Conservation (phyloP, 257 asterid genomes). For the Cordia subcordata region DNA sequence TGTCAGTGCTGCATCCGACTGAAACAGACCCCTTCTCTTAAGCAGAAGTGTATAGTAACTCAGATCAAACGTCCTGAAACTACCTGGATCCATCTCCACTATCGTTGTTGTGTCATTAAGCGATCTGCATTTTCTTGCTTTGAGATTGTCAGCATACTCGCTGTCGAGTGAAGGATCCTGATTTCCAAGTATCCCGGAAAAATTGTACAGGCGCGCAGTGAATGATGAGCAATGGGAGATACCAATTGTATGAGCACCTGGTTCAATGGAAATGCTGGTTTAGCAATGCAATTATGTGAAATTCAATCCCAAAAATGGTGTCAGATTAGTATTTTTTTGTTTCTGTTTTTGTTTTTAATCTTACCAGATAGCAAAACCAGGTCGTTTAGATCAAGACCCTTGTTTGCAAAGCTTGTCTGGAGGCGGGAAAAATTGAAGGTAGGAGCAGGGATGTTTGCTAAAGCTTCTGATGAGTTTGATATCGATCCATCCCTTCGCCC, state of each 20-base stretch:
- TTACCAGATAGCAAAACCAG: constrained; percentile 33
- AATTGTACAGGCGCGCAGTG: constrained; percentile 48
- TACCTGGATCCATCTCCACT: constrained; percentile 71
- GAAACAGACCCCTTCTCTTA: constrained; percentile 58
- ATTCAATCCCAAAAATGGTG: no score
- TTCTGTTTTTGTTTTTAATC: no score
- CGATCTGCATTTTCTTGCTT: constrained; percentile 37
- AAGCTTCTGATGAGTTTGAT: constrained; percentile 42
- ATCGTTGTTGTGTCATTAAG: constrained; percentile 31
- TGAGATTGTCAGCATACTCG: constrained; percentile 59
- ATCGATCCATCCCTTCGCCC: constrained; percentile 75
- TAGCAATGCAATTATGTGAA: background rate
- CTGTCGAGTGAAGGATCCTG: constrained; percentile 65
- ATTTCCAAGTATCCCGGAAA: constrained; percentile 45
- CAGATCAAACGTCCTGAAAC: constrained; percentile 62
- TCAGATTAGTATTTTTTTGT: no score
- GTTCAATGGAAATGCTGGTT: background rate
- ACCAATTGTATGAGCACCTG: constrained; percentile 83
- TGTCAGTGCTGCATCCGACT: constrained; percentile 52
- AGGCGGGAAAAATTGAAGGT: constrained; percentile 11
- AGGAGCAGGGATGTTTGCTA: constrained; percentile 23
- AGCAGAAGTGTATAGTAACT: constrained; percentile 54
- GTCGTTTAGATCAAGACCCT: constrained; percentile 25
- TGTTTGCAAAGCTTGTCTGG: constrained; percentile 17
- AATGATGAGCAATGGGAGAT: constrained; percentile 52